Conservation (phyloP, 192 early-diverging fungal genomes). For the Borealophlyctis nickersoniae region DNA sequence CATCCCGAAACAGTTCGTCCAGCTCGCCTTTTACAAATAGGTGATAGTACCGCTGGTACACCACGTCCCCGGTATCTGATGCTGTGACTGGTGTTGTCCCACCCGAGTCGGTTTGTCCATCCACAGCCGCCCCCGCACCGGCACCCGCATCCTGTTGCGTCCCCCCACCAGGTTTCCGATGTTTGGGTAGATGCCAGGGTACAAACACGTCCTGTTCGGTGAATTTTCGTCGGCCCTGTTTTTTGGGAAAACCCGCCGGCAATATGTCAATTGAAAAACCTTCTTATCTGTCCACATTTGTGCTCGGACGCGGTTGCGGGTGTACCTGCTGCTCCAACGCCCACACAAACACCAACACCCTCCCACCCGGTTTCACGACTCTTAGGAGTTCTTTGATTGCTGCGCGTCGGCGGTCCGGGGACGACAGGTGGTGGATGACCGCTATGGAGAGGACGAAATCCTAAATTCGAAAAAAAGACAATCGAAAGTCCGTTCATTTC, state of each 20-base stretch:
- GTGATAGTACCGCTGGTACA: constrained; percentile 79
- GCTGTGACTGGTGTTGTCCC: too few species aligned
- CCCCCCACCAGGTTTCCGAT: too few species aligned
- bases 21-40: constrained; percentile 86
- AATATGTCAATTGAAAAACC: background rate
- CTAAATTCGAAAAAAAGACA: constrained; percentile 45
- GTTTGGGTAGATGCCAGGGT: constrained; percentile 77
- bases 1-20: constrained; percentile 58
- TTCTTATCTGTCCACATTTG: too few species aligned
- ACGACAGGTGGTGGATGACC: constrained; percentile 91
- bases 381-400: constrained; percentile 80
- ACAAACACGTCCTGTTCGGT: constrained; percentile 91
- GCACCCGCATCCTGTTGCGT: too few species aligned
- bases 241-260: constrained; percentile 1
- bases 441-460: constrained; percentile 96
- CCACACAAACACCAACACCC: constrained; percentile 89
- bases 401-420: constrained; percentile 62
- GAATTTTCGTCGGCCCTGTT: constrained; percentile 73
- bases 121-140: too few species aligned
- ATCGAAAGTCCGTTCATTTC: too few species aligned
- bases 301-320: too few species aligned
- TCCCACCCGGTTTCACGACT: constrained; percentile 67
- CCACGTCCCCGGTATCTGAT: constrained; percentile 12
- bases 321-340: constrained; percentile 82
- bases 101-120: too few species aligned